A percentile compares a stretch with the other conserved stretches of the same genome.
phyloP scores from a whole-genome alignment of 768 basidiomycete genomes.

The Leucocoprinus leucothites region DNA sequence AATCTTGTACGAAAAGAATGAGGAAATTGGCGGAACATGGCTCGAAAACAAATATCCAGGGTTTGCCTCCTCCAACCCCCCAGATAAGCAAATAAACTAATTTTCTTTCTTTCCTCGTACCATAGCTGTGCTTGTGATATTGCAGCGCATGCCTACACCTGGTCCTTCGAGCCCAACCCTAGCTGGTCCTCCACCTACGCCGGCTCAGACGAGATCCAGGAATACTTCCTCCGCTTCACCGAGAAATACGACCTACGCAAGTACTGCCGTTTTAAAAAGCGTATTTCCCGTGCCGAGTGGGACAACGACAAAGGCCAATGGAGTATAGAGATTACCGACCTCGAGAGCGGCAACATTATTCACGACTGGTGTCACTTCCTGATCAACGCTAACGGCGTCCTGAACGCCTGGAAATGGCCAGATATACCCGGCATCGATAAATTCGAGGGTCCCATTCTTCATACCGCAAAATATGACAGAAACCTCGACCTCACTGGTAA shows the following conservation, averaged over 20 bases:
- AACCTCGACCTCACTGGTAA: conserved; percentile 29
- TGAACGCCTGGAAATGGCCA: conserved; percentile 38
- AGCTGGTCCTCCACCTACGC: conserved; percentile 32
- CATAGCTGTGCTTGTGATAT: conserved; percentile 30
- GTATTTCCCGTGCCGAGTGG: conserved; percentile 28
- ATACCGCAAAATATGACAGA: conserved; percentile 32
- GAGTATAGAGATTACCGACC: conserved; percentile 25
- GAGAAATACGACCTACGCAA: conserved; percentile 28
- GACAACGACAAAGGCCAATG: conserved; percentile 23
- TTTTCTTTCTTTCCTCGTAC: not conserved
- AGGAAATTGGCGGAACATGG: conserved; percentile 29
- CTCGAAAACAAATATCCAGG: conserved; percentile 34
- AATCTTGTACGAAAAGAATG: conserved; percentile 32
- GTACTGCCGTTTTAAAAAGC: conserved; percentile 26
- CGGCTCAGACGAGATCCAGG: conserved; percentile 25
- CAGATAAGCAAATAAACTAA: not conserved
- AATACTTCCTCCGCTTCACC: conserved; percentile 27
- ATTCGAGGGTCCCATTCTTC: conserved; percentile 31
- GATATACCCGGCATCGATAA: conserved; percentile 30
- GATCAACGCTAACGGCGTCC: conserved; percentile 28
- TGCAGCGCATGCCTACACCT: conserved; percentile 29
- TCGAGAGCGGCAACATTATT: conserved; percentile 15
- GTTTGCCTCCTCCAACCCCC: conserved; percentile 11
- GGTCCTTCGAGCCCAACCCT: conserved; percentile 29
- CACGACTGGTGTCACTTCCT: conserved; percentile 29